phyloP scores from a whole-genome alignment of 2,329 filamentous ascomycete species.

The Talaromyces sp. region DNA sequence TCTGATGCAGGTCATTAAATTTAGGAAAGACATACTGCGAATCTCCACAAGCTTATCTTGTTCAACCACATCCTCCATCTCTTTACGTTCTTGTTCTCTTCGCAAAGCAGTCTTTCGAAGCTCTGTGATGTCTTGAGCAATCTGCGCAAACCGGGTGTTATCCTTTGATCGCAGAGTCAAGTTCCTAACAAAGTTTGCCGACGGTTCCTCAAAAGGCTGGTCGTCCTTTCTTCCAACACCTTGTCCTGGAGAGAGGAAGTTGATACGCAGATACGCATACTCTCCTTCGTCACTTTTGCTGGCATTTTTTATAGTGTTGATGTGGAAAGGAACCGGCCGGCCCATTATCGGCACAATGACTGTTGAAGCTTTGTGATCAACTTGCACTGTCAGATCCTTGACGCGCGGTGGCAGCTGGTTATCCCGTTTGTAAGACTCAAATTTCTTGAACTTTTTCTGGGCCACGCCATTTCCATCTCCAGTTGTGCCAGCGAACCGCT shows the following conservation, averaged over 20 bases:
- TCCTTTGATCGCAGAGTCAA: constrained; percentile 92
- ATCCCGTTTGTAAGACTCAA: constrained; percentile 97
- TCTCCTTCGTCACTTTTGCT: constrained; percentile 96
- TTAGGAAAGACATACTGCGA: constrained; percentile 59
- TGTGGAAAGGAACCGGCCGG: constrained; percentile 94
- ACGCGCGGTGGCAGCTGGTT: constrained; percentile 82
- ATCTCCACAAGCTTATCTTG: constrained; percentile 97
- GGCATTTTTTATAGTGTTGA: constrained; percentile 96
- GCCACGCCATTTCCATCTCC: constrained; percentile 82
- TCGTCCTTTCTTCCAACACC: constrained; percentile 97
- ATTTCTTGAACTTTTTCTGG: constrained; percentile 97
- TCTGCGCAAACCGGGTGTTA: constrained; percentile 80
- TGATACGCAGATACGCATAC: constrained; percentile 90
- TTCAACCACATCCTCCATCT: constrained; percentile 98
- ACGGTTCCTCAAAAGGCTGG: constrained; percentile 93
- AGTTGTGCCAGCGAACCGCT: constrained; percentile 78
- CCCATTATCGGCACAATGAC: constrained; percentile 96
- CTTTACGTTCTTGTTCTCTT: constrained; percentile 97
- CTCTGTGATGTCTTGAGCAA: constrained; percentile 88
- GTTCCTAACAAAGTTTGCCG: constrained; percentile 91
- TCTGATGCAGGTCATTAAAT: constrained; percentile 3
- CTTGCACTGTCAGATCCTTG: constrained; percentile 80
- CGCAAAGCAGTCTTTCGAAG: constrained; percentile 90
- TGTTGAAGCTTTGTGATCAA: constrained; percentile 84
- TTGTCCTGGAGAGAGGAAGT: constrained; percentile 94